phyloP scores from a whole-genome alignment of 768 basidiomycete species.

The Trametes punicea region DNA sequence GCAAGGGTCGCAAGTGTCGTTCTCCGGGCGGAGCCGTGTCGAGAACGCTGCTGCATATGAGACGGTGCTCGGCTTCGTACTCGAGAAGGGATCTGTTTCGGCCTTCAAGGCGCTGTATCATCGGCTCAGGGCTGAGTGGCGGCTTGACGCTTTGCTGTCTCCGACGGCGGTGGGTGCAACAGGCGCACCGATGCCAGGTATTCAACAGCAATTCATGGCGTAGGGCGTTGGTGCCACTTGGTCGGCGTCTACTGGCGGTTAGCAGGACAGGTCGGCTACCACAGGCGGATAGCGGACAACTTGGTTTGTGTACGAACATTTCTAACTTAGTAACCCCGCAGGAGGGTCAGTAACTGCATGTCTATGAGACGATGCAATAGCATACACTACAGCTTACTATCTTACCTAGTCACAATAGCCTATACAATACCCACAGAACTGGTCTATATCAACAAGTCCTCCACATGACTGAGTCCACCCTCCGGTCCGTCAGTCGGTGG shows the following conservation, averaged over 20 bases:
- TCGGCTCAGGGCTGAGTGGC: constrained; percentile 69
- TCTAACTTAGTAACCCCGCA: background rate
- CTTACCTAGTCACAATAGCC: background rate
- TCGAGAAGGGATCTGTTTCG: constrained; percentile 89
- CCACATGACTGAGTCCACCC: no score
- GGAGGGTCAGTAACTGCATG: background rate
- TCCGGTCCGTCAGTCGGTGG: no score
- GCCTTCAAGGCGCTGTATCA: constrained; percentile 79
- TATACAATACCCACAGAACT: background rate
- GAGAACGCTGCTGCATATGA: constrained; percentile 34
- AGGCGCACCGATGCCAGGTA: constrained; percentile 14
- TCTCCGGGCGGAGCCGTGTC: constrained; percentile 26
- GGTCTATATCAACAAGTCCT: no score
- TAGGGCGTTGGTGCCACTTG: no score
- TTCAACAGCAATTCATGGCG: constrained; percentile 25
- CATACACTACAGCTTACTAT: background rate
- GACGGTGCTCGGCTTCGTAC: constrained; percentile 72
- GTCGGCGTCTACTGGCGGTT: no score
- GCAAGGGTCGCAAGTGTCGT: constrained; percentile 24
- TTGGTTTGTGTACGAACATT: background rate
- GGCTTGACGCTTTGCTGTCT: constrained; percentile 34
- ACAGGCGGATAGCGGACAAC: background rate
- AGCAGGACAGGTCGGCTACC: background rate
- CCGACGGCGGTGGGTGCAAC: constrained; percentile 17
- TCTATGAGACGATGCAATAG: background rate